Evolutionary conservation across 192 early-diverging fungal genomes (phyloP), one percentile per base, ranked within the genome.

Genomic region (Coemansia pectinata): DNA sequence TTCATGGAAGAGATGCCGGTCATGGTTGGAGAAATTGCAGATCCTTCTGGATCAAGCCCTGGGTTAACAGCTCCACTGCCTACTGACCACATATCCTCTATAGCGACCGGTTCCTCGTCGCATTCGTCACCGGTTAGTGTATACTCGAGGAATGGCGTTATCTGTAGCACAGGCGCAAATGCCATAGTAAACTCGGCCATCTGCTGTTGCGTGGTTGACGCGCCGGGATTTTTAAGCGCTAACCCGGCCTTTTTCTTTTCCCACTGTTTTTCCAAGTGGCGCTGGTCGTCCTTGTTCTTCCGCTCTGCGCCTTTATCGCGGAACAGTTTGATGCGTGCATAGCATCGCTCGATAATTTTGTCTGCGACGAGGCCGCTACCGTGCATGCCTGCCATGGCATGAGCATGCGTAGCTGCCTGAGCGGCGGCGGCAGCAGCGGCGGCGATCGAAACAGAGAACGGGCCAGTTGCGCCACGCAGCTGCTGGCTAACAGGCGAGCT

Each of bases 221-320:
- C 21, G 42, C 48, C 65, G 42, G 55, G 21, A 61, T 62, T 57
- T 45, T 65, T 76, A 21, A 70, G 69, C 8, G 63, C 63, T 21
- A 74, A 62, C 65, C 76, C 71, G 34, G 71, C 62, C 72, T 73
- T 73, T 29, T 87, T 77, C 72, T 90, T 89, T 34, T 88, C 88
- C 79, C 85, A 85, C 75, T 85, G 72, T 66, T 89, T 88, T 52
- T 91, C 91, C 14, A 90, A 74, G 70, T 93, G 89, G 63, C 87
- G 88, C 59, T 85, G 78, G 66, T 93, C 91, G 69, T 93, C 91
- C 70, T 93, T 93, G 63, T 90, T 87, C 62, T 93, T 91, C 31
- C 91, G 86, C 67, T 93, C 90, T 0, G 90, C 91, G 2, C 91
- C 91, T 84, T 92, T 93, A 63, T 93, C 91, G 21, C 90, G 79